These are phyloP conservation scores for Pythium plurisporium DNA, from an alignment of 352 stramenopile genomes.

Conservation along the genomic window DNA sequence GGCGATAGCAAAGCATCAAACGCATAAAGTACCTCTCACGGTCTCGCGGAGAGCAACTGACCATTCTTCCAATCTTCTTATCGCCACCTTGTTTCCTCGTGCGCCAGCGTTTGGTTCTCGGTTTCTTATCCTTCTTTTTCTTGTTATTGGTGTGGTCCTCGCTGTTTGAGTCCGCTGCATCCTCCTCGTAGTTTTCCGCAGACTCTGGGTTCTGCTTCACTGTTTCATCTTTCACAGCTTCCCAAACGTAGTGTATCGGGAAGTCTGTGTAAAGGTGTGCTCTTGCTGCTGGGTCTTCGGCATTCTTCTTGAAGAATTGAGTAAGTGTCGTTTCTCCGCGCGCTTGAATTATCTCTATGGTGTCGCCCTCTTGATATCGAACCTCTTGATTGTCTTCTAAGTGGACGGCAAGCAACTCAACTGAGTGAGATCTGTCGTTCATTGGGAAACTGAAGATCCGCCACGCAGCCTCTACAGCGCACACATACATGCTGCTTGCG, in stretches of 20 bases:
- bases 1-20: constrained; percentile 15
- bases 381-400: constrained; percentile 1
- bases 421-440: constrained; percentile 5
- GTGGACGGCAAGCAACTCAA: neutral
- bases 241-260: neutral
- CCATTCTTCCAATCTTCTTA: too few relatives aligned
- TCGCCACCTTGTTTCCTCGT: too few relatives aligned
- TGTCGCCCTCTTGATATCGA: constrained; percentile 18
- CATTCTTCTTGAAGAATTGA: neutral
- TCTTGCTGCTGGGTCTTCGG: neutral
- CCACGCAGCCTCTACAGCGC: neutral
- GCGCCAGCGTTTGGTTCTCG: too few relatives aligned
- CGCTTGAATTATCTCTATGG: constrained; percentile 5
- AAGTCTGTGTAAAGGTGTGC: neutral
- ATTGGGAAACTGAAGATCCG: constrained; percentile 1
- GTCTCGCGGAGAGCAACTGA: too few relatives aligned
- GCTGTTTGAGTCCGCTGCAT: too few relatives aligned
- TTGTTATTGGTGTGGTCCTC: too few relatives aligned
- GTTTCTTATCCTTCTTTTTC: too few relatives aligned
- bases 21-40: constrained; percentile 24
- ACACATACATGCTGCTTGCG: constrained; percentile 4
- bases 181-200: too few relatives aligned
- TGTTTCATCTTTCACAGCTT: neutral
- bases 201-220: too few relatives aligned
- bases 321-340: neutral